Evolutionary conservation across 371 early-diverging fungal species (phyloP).

Genomic region (Nematocida parisii): DNA sequence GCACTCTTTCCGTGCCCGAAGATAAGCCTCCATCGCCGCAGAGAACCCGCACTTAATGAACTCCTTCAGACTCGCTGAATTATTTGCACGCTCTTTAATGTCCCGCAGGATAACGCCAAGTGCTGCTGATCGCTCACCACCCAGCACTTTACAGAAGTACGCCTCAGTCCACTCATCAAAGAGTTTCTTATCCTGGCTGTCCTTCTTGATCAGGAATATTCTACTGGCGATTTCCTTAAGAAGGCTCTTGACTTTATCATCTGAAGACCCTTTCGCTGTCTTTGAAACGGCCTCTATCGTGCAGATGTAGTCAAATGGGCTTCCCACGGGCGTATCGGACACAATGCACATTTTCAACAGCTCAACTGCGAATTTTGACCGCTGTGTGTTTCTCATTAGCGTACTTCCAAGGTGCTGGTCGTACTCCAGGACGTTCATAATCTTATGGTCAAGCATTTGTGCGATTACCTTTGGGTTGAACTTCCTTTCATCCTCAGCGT

Average conservation of each 20-base stretch:
- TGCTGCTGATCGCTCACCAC: not conserved
- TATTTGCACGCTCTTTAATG: slow-evolving; percentile 30
- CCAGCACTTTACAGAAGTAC: slow-evolving; percentile 22
- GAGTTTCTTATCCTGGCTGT: slow-evolving; percentile 28
- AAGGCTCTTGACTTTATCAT: slow-evolving; percentile 34
- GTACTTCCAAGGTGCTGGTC: slow-evolving; percentile 66
- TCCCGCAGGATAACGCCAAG: not conserved
- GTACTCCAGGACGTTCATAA: slow-evolving; percentile 67
- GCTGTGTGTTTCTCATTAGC: slow-evolving; percentile 51
- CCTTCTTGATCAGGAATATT: slow-evolving; percentile 46
- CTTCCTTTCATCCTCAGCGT: slow-evolving; percentile 66
- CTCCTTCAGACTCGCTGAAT: not conserved
- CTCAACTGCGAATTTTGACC: slow-evolving; percentile 60
- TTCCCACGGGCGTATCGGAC: slow-evolving; percentile 59
- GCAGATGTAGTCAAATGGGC: slow-evolving; percentile 70
- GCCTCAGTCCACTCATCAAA: slow-evolving; percentile 38
- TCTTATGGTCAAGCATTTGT: slow-evolving; percentile 67
- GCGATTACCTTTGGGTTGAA: slow-evolving; percentile 63
- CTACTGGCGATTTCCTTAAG: slow-evolving; percentile 55
- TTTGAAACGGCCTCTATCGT: slow-evolving; percentile 68
- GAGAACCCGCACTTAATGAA: slow-evolving; percentile 38
- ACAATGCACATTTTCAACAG: slow-evolving; percentile 61
- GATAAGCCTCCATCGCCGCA: slow-evolving; percentile 23
- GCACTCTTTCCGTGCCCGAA: slow-evolving; percentile 41
- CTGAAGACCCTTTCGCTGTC: slow-evolving; percentile 49